phyloP scores from a whole-genome alignment of 805 yeast genomes.

The Cyberlindnera americana region DNA sequence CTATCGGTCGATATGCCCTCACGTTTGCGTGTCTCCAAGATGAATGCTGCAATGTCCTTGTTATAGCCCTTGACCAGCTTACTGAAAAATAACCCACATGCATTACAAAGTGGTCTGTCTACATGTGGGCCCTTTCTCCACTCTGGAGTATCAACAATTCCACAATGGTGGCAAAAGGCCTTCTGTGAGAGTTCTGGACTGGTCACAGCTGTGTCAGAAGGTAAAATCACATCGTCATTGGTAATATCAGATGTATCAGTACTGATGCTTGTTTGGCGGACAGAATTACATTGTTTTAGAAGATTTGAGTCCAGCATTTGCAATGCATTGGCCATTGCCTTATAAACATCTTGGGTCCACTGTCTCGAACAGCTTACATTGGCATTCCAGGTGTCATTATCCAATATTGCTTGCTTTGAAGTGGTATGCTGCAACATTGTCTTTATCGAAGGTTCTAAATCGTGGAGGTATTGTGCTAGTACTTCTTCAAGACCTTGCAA shows the following conservation, averaged over 20 bases:
- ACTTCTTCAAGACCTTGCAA: not conserved
- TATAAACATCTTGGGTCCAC: not conserved
- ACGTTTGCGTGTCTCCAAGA: not conserved
- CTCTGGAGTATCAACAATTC: constrained; percentile 65
- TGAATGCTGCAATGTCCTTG: not conserved
- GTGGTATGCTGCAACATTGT: not conserved
- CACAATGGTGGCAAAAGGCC: constrained; percentile 45
- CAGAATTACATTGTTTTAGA: not conserved
- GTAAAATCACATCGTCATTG: not conserved
- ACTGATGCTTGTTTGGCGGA: not conserved
- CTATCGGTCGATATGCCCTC: not conserved
- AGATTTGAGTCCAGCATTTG: not conserved
- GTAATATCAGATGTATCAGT: not conserved
- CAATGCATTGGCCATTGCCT: not conserved
- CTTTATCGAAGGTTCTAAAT: not conserved
- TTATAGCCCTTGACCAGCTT: constrained; percentile 1
- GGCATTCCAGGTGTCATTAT: constrained; percentile 1
- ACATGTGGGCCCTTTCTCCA: constrained; percentile 86
- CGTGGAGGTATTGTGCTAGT: not conserved
- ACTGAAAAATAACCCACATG: constrained; percentile 67
- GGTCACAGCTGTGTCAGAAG: not conserved
- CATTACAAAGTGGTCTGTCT: constrained; percentile 71
- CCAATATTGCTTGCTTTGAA: not conserved
- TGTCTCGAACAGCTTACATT: not conserved
- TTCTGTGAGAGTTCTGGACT: not conserved